Conservation (phyloP, 345 rosid species). For the Rhodamnia rubescens region DNA sequence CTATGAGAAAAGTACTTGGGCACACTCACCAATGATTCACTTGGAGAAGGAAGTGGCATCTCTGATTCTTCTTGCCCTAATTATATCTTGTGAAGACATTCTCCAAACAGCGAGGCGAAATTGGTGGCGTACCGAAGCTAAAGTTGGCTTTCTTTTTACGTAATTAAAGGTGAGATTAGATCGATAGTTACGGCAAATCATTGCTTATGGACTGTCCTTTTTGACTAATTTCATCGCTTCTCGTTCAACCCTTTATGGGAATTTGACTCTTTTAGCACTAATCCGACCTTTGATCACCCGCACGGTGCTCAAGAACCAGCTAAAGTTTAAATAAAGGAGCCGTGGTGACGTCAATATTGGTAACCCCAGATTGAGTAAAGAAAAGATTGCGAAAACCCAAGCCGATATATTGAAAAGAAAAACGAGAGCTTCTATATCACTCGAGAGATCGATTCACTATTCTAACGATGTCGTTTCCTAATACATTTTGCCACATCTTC, state of each 20-base stretch:
- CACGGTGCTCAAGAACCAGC: neutral
- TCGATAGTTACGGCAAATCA: neutral
- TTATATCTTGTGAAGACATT: neutral
- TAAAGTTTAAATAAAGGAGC: neutral
- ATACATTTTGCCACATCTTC: neutral
- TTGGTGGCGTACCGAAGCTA: neutral
- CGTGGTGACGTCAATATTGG: neutral
- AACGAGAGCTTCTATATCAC: neutral
- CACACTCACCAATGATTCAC: neutral
- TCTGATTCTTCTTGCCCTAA: neutral
- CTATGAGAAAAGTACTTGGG: neutral
- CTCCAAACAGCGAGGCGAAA: neutral
- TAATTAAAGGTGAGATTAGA: neutral
- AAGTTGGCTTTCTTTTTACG: neutral
- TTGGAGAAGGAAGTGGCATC: neutral
- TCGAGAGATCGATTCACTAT: neutral
- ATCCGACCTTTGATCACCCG: neutral
- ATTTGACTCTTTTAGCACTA: neutral
- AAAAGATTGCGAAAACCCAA: neutral
- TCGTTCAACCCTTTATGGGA: neutral
- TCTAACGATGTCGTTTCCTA: fast-evolving
- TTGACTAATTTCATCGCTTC: neutral
- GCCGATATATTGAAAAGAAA: neutral
- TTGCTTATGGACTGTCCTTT: neutral
- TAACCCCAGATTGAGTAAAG: neutral